A percentile compares a stretch with the other conserved stretches of the same genome.
These are phyloP conservation scores for Micractinium sp. DNA, from an alignment of 139 green algal genomes.

Conservation along the genomic window DNA sequence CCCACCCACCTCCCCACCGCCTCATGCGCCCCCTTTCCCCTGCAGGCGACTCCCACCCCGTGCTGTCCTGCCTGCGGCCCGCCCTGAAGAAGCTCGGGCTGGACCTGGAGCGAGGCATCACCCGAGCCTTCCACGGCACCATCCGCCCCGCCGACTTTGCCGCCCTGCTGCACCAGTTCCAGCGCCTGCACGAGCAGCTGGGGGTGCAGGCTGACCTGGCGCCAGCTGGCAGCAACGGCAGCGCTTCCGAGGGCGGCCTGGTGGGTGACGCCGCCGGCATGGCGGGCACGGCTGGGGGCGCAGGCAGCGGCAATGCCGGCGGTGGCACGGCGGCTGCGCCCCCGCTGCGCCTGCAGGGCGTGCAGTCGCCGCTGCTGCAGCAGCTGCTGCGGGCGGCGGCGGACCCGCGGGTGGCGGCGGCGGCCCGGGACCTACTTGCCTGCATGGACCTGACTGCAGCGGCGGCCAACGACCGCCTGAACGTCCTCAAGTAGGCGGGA, in stretches of 20 bases:
- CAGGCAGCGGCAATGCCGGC: background rate
- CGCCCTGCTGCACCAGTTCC: slow-evolving; percentile 51
- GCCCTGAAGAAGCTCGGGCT: slow-evolving; percentile 46
- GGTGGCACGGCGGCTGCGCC: background rate
- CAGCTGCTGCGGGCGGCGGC: slow-evolving; percentile 49
- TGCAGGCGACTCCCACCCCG: slow-evolving; percentile 12
- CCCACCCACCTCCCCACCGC: background rate
- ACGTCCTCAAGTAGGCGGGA: background rate
- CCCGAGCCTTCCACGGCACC: slow-evolving; percentile 76
- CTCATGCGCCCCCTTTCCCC: background rate
- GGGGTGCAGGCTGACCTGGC: slow-evolving; percentile 10
- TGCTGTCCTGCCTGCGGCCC: slow-evolving; percentile 23
- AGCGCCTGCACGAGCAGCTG: slow-evolving; percentile 14
- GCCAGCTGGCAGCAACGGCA: too few relatives aligned
- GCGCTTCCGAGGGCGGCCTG: background rate
- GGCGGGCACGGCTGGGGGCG: too few relatives aligned
- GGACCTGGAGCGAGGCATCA: slow-evolving; percentile 85
- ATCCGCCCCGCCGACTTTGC: slow-evolving; percentile 80
- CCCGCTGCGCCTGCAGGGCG: background rate
- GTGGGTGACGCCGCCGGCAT: background rate
- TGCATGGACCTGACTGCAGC: slow-evolving; percentile 60
- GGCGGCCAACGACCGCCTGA: slow-evolving; percentile 44
- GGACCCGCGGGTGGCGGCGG: slow-evolving; percentile 36
- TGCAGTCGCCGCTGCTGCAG: slow-evolving; percentile 55
- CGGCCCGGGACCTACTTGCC: slow-evolving; percentile 48